Evolutionary conservation across 805 yeast genomes (phyloP), one percentile per base, ranked within the genome.

Genomic region (Lipomyces starkeyi): DNA sequence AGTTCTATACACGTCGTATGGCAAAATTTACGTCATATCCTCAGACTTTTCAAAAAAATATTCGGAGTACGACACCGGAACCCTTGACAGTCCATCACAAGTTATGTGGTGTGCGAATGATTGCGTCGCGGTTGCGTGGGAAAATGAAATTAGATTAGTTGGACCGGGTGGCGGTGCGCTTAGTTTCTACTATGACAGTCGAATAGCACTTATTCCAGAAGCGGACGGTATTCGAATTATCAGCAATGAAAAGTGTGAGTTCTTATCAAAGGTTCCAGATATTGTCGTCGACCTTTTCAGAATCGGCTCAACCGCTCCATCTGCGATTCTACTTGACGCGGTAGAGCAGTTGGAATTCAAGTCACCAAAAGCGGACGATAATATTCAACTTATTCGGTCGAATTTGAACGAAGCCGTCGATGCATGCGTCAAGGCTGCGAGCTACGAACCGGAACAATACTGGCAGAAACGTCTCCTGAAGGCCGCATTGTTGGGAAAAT

Each of bases 401-500:
- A 79, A 81, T 20, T 78, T 91, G 29, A 76, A 78, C 0, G 79
- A 79, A 1, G 97, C 97, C 0, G 88, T 94, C 0, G 83, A 83
- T 43, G 85, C 84, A 22, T 91, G 97, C 76, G 83, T 93, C 3
- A 79, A 83, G 1, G 96, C 96, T 0, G 89, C 97, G 0, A 77
- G 86, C 2, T 88, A 87, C 64, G 98, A 94, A 74, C 87, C 91
- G 73, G 91, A 88, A 69, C 84, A 90, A 0, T 81, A 82, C 62
- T 85, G 93, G 89, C 99, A 95, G 74, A 93, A 92, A 76, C 86
- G 85, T 61, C 79, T 94, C 9, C 78, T 95, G 52, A 84, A 87
- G 63, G 97, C 97, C 1, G 97, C 93, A 0, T 82, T 91, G 0
- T 91, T 93, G 79, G 99, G 98, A 0, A 95, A 94, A 73, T 83